Evolutionary conservation across 202 grass and related monocot genomes (phyloP).

Genomic region (Bolboschoenoplectus hybrid): DNA sequence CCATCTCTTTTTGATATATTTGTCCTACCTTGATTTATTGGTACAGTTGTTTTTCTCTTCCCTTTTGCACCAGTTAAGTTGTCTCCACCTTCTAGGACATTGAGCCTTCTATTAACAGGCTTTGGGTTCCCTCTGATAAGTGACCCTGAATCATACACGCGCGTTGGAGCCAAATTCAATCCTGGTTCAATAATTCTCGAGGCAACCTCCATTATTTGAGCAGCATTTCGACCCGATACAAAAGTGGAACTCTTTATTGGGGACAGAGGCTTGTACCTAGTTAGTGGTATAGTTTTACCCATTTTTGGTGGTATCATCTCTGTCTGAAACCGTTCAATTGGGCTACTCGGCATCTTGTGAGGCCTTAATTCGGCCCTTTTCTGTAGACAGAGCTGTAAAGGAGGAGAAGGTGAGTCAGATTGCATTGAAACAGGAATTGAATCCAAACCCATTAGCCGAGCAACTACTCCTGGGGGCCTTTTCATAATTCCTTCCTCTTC

Average conservation of each 20-base stretch:
- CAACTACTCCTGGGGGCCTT: constrained; percentile 71
- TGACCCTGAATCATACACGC: constrained; percentile 50
- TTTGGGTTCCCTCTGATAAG: constrained; percentile 45
- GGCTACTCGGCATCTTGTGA: constrained; percentile 82
- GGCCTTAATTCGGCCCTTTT: constrained; percentile 38
- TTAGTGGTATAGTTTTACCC: constrained; percentile 57
- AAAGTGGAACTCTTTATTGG: constrained; percentile 61
- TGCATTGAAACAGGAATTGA: constrained; percentile 63
- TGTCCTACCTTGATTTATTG: constrained; percentile 44
- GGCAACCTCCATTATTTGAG: constrained; percentile 83
- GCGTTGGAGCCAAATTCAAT: constrained; percentile 44
- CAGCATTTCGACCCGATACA: constrained; percentile 68
- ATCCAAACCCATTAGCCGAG: constrained; percentile 96
- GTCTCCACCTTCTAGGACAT: constrained; percentile 51
- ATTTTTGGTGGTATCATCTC: constrained; percentile 62
- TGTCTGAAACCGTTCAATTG: constrained; percentile 76
- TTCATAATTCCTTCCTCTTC: constrained; percentile 59
- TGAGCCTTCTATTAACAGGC: constrained; percentile 48
- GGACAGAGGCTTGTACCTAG: constrained; percentile 66
- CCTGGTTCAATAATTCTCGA: constrained; percentile 72
- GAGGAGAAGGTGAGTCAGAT: constrained; percentile 50
- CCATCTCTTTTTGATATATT: constrained; percentile 58
- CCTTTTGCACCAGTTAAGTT: constrained; percentile 53
- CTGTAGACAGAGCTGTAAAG: constrained; percentile 39
- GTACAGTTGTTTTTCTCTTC: constrained; percentile 51